Evolutionary conservation across 768 basidiomycete species (phyloP), one percentile per base, ranked within the genome.

Genomic region (Pholiota conissans): DNA sequence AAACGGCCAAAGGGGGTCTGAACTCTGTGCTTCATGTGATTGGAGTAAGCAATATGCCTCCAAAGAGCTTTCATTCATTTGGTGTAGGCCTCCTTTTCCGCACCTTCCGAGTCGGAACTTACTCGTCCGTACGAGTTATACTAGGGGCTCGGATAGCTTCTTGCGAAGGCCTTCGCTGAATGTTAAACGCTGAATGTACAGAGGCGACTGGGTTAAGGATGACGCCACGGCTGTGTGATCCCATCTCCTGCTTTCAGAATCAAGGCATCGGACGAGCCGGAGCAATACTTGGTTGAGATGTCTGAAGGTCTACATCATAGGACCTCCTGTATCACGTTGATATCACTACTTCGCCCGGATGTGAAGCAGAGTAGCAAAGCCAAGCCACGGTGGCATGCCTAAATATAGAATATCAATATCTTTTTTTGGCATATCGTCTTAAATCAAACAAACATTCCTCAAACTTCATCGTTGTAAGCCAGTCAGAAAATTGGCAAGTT

Each of bases 21-120:
- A 42, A 24, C 40, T 42, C 16, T 42, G 18, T 42, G 3, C 3
- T 42, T 42, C 20, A 18, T 18, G 13, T 32, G 30, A 42, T 42
- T 22, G 10, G 40, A 42, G 40, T 42, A 42, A 42, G 40, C 40
- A 42, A 42, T 42, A 42, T 42, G 40, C 40, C 40, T 42, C 40
- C 10, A 42, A 42, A 42, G 40, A 42, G 40, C 20, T 10, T 42
- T 13, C 40, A 42, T 42, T 42, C 40, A 42, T 42, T 42, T 42
- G 3, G 20, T 24, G 40, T 11, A 42, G n/a, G 16, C 40, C 40
- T 24, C 40, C 40, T 42, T 42, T 18, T 18, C 40, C 9, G 40
- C 40, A 22, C 40, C 40, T 42, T 49, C 29, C n/a, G 49, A 34
- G 28, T 34, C 49, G 49, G 49, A 34, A 34, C 49, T 49, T 49